These are phyloP conservation scores for Tripterygium wilfordii DNA, from an alignment of 177 flowering plant genomes.

Conservation along the genomic window DNA sequence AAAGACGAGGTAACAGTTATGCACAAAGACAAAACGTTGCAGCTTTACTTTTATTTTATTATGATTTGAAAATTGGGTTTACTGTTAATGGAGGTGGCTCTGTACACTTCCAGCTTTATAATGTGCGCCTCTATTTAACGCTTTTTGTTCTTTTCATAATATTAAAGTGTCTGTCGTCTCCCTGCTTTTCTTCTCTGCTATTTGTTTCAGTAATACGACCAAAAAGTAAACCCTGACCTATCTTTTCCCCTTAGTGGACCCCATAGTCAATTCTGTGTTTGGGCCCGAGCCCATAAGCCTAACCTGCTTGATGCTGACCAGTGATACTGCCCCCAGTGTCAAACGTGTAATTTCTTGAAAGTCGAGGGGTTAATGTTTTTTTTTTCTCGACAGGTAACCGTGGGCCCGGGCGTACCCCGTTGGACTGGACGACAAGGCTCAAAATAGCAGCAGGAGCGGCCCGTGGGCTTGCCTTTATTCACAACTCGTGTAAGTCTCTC, in stretches of 20 bases:
- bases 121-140: not conserved
- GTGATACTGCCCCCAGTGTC: too few species aligned
- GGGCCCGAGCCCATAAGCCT: too few species aligned
- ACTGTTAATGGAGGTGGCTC: not conserved
- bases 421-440: conserved; percentile 76
- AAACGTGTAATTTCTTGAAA: too few species aligned
- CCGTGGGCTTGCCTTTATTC: conserved; percentile 62
- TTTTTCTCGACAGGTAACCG: conserved; percentile 81
- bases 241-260: too few species aligned
- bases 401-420: conserved; percentile 79
- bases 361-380: too few species aligned
- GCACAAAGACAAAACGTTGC: conserved; percentile 2
- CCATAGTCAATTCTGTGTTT: too few species aligned
- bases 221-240: too few species aligned
- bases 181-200: too few species aligned
- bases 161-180: not conserved
- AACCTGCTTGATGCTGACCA: too few species aligned
- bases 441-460: conserved; percentile 74
- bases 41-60: not conserved
- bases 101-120: not conserved
- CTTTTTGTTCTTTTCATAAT: conserved; percentile 9
- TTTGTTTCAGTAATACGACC: too few species aligned
- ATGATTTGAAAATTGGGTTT: conserved; percentile 6
- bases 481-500: conserved; percentile 38
- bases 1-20: not conserved